Percentiles rank a stretch among this genome's conserved stretches.
These are phyloP conservation scores for Botrytis galanthina DNA, from an alignment of 2,329 filamentous ascomycete species.

Conservation along the genomic window DNA sequence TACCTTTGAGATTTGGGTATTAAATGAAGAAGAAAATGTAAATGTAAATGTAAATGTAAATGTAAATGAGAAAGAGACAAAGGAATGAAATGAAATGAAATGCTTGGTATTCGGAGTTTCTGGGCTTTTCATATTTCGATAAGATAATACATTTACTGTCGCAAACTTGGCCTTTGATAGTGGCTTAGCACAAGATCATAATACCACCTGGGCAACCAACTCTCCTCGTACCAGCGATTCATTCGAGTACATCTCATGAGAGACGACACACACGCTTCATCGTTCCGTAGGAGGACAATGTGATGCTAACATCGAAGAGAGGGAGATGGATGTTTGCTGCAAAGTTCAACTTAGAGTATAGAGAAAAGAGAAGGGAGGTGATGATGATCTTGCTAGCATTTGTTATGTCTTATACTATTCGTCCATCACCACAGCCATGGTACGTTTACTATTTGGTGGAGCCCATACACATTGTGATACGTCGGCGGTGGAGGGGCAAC, in stretches of 20 bases:
- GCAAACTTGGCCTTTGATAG: conserved; percentile 11
- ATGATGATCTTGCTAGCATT: background rate
- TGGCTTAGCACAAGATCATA: conserved; percentile 2
- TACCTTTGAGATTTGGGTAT: background rate
- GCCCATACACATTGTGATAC: background rate
- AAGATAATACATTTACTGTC: conserved; percentile 13
- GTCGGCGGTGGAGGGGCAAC: background rate
- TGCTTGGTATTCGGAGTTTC: conserved; percentile 1
- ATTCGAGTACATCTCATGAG: background rate
- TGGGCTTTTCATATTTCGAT: background rate
- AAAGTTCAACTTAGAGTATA: too few relatives aligned
- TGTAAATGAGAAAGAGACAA: background rate
- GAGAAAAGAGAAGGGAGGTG: background rate
- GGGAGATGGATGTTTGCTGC: background rate
- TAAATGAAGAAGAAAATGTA: background rate
- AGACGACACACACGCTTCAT: background rate
- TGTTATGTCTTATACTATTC: background rate
- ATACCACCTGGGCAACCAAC: too few relatives aligned
- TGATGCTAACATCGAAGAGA: background rate
- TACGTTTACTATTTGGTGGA: background rate
- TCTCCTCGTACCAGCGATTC: background rate
- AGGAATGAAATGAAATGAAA: background rate
- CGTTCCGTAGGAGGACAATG: background rate
- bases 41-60: background rate
- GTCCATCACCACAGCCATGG: background rate